Percentiles rank a stretch among this genome's conserved stretches.
These are phyloP conservation scores for Pestalotiopsis sp. DNA, from an alignment of 2,329 filamentous ascomycete species.

Conservation along the genomic window DNA sequence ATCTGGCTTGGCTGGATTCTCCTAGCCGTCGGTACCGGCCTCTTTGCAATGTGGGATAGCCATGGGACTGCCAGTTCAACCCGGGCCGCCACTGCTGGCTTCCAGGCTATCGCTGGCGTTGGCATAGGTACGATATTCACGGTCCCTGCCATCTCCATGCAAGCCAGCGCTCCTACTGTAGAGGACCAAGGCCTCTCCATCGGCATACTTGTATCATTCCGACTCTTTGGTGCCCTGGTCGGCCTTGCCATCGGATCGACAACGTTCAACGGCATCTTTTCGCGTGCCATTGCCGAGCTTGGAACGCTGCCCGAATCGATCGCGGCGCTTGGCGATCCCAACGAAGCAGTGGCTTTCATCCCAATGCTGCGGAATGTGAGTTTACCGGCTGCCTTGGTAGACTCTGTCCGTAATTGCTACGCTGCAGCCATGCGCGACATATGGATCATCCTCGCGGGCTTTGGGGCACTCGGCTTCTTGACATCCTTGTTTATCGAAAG, in stretches of 20 bases:
- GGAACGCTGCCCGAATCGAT: conserved; percentile 20
- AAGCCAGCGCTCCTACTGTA: conserved; percentile 34
- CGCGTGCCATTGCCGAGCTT: conserved; percentile 18
- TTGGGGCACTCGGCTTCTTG: conserved; percentile 20
- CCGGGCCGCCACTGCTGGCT: conserved; percentile 18
- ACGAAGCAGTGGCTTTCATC: conserved; percentile 23
- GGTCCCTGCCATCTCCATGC: conserved; percentile 30
- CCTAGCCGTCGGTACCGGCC: conserved; percentile 23
- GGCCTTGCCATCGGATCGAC: conserved; percentile 38
- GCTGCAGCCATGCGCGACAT: conserved; percentile 20
- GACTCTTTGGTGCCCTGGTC: conserved; percentile 39
- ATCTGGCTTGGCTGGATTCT: conserved; percentile 27
- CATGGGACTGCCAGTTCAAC: conserved; percentile 19
- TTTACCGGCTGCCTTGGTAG: not conserved
- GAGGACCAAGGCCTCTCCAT: conserved; percentile 38
- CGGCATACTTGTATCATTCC: conserved; percentile 36
- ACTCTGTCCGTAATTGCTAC: conserved; percentile 10
- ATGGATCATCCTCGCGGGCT: conserved; percentile 19
- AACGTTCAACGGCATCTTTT: conserved; percentile 36
- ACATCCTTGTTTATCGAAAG: conserved; percentile 19
- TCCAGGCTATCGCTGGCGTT: conserved; percentile 31
- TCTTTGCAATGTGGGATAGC: conserved; percentile 17
- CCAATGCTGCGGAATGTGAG: not conserved
- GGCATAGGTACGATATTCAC: conserved; percentile 21
- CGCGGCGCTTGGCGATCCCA: conserved; percentile 15